Evolutionary conservation across 768 basidiomycete genomes (phyloP), one percentile per base, ranked within the genome.

Genomic region (Boletus sensibilis): DNA sequence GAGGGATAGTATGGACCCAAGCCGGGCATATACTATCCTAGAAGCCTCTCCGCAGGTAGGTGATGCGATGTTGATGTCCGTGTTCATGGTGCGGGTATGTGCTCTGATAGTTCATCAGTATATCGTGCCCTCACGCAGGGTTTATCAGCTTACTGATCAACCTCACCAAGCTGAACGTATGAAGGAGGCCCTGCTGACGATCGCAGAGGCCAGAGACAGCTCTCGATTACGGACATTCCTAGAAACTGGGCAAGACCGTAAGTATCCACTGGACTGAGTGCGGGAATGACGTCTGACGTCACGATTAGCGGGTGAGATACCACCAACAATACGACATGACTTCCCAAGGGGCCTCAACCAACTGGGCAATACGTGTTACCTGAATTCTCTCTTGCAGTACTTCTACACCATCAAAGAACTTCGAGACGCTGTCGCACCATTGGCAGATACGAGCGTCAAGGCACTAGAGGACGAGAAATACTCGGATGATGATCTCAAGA

Each of bases 331-430:
- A 3, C 79, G 80, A 43, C 78, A 78, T 4, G 91, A 92, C 58
- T 78, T 89, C 66, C 93, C 93, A 27, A 82, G 92, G 54, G 94
- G 93, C 6, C 79, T 95, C 29, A 89, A 94, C 66, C 93, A 95
- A 66, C 79, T 92, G 21, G 91, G 92, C 48, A 94, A 93, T 63
- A 94, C 92, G 0, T 93, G 92, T 65, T 93, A 92, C 65, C 76
- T 91, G 45, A 94, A 92, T 66, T 93, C 88, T 37, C 75, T 90
- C 34, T 54, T 65, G 41, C 68, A 96, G 88, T 97, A 96, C 70
- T 95, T 97, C 69, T 96, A 94, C 70, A 96, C 94, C n/a, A 93
- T 97, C 72, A 89, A 84, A 66, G 91, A 94, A 35, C 81, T 97
- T 27, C 82, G 94, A 33, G 85, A 87, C 20, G 86, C 89, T 7